Base-by-base conservation (phyloP, 192 early-diverging fungal species). In the Entophlyctis luteolus region DNA sequence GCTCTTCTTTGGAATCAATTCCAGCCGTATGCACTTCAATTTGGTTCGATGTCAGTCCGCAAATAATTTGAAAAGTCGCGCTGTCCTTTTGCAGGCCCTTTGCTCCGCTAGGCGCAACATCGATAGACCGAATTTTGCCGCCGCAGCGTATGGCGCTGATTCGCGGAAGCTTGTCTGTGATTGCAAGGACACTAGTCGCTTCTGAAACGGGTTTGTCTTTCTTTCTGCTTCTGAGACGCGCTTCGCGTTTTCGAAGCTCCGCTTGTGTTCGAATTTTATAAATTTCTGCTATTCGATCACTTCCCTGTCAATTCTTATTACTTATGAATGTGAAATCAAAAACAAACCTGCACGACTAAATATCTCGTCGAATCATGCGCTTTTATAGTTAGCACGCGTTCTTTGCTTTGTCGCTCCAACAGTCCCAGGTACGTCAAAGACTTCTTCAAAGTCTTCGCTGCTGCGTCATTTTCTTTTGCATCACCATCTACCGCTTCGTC, bases 181-280 rank as follows among this genome's bases (percentile, higher is more conserved):
- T 84, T 16, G 84, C 80, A 12, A 70, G 54, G 8, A 53, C 38
- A 27, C 49, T 45, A 6, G 58, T 74, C 20, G 52, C 80, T 0
- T 82, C 81, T 18, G 80, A 79, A 25, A 59, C 72, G n/a, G 70
- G 59, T 67, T 83, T 80, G 52, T 79, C 66, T 79, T 93, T 96
- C 59, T 83, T 84, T 49, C 93, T 84, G 78, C 87, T 88, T 78
- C 86, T 83, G 46, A 90, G 80, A 55, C 95, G 86, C 12, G 83
- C 79, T 70, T 92, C 76, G 76, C 89, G 91, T 73, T 94, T 94
- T 49, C 84, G 86, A 57, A 97, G 82, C 70, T 96, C 91, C 8
- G 88, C 89, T 46, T 81, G 82, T 1, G 84, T 79, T 32, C 89
- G 85, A 56, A 91, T 75, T 52, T 88, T 87, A 75, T 88, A 96